Evolutionary conservation across 148 eudicot genomes (phyloP).

Genomic region (Talinum fruticosum): DNA sequence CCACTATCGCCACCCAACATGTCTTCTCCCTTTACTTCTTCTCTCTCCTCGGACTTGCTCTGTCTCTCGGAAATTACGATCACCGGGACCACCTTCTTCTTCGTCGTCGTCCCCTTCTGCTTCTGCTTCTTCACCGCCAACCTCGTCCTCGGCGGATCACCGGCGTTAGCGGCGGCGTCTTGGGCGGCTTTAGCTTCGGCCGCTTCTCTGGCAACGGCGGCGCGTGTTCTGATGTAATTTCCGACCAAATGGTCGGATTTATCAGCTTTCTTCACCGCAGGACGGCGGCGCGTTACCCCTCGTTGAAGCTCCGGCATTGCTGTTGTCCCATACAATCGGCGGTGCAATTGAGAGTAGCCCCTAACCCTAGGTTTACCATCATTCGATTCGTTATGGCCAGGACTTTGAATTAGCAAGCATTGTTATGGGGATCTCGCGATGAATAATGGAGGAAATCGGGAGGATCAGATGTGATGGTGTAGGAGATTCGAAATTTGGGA

Average conservation of each 20-base stretch:
- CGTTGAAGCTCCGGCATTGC: constrained; percentile 60
- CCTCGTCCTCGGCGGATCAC: constrained; percentile 25
- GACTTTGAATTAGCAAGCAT: constrained; percentile 23
- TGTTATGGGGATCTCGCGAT: constrained; percentile 3
- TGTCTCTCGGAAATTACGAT: constrained; percentile 25
- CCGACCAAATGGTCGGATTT: constrained; percentile 32
- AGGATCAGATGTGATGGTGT: not conserved
- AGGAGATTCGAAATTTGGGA: not conserved
- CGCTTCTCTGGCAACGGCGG: constrained; percentile 43
- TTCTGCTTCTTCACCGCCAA: constrained; percentile 19
- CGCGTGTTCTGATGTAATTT: constrained; percentile 47
- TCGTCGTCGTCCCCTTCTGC: not conserved
- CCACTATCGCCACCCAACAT: constrained; percentile 72
- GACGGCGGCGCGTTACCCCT: constrained; percentile 37
- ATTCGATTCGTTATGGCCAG: constrained; percentile 26
- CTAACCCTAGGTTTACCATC: constrained; percentile 23
- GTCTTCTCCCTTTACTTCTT: constrained; percentile 19
- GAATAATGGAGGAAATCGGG: not conserved
- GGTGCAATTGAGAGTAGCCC: constrained; percentile 8
- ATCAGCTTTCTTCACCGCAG: constrained; percentile 23
- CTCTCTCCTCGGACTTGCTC: constrained; percentile 14
- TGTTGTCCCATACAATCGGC: constrained; percentile 35
- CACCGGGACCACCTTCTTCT: constrained; percentile 24
- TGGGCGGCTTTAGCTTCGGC: constrained; percentile 1
- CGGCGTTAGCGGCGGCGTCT: not conserved